phyloP scores from a whole-genome alignment of 1,284 basidiomycete species.

The Naganishia cerealis region DNA sequence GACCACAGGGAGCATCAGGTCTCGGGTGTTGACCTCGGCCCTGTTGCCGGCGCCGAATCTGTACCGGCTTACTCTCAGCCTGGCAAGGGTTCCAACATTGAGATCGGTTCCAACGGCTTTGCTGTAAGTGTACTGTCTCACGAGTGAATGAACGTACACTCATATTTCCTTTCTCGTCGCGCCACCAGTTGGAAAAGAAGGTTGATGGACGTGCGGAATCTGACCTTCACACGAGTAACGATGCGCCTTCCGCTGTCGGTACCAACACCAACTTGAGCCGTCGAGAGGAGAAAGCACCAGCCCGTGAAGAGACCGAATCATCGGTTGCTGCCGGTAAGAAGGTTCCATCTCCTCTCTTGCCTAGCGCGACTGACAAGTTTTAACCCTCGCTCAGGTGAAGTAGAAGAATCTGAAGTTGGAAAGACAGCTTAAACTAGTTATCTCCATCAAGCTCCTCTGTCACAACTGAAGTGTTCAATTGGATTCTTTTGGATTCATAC shows the following conservation, averaged over 20 bases:
- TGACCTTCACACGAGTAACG: slow-evolving; percentile 37
- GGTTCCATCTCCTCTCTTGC: not conserved
- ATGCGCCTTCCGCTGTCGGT: slow-evolving; percentile 32
- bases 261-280: slow-evolving; percentile 42
- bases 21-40: slow-evolving; percentile 59
- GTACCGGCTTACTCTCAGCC: slow-evolving; percentile 54
- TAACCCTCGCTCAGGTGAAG: not conserved
- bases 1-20: slow-evolving; percentile 55
- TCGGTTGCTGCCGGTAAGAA: slow-evolving; percentile 17
- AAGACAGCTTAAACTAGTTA: slow-evolving; percentile 3
- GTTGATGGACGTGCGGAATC: slow-evolving; percentile 46
- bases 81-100: slow-evolving; percentile 55
- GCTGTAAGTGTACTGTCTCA: slow-evolving; percentile 59
- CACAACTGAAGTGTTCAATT: not conserved
- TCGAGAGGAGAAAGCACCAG: slow-evolving; percentile 51
- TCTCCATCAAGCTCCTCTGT: not conserved
- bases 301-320: slow-evolving; percentile 35
- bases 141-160: slow-evolving; percentile 8
- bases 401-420: slow-evolving; percentile 1
- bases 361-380: not conserved
- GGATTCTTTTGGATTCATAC: slow-evolving; percentile 3
- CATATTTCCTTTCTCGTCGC: slow-evolving; percentile 12
- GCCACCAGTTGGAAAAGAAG: slow-evolving; percentile 50
- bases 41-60: slow-evolving; percentile 37
- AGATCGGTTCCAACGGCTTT: slow-evolving; percentile 69